Percentiles rank a stretch among this genome's conserved stretches.
phyloP scores from a whole-genome alignment of 441 rosid genomes.

The Adansonia gregorii region DNA sequence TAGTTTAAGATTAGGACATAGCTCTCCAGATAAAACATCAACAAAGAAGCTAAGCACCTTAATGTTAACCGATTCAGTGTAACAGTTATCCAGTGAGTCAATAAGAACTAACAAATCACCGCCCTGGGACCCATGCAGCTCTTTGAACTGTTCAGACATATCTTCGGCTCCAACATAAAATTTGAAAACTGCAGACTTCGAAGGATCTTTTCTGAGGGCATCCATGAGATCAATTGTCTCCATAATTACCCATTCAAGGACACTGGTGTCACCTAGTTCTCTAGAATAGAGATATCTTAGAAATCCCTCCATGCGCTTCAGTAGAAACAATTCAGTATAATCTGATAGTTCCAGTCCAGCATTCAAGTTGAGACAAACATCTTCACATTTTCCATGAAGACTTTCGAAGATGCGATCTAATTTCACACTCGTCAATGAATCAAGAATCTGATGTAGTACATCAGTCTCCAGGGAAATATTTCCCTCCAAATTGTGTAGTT shows the following conservation, averaged over 20 bases:
- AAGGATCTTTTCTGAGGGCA: constrained; percentile 74
- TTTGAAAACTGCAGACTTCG: constrained; percentile 56
- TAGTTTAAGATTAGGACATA: constrained; percentile 61
- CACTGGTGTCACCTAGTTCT: constrained; percentile 55
- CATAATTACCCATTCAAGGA: constrained; percentile 77
- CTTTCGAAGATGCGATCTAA: constrained; percentile 79
- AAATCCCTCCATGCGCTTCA: constrained; percentile 90
- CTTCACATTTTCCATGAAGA: constrained; percentile 76
- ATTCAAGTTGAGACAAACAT: constrained; percentile 58
- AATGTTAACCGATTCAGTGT: constrained; percentile 72
- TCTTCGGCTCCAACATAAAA: constrained; percentile 76
- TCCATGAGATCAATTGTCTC: constrained; percentile 78
- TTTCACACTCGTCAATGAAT: constrained; percentile 73
- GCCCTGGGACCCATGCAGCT: constrained; percentile 51
- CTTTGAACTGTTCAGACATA: constrained; percentile 51
- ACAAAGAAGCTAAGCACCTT: constrained; percentile 91
- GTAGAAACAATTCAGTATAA: constrained; percentile 61
- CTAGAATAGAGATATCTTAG: constrained; percentile 61
- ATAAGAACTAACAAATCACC: constrained; percentile 86
- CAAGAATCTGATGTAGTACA: constrained; percentile 59
- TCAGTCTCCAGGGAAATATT: constrained; percentile 52
- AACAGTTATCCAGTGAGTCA: constrained; percentile 78
- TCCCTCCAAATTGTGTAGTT: constrained; percentile 50
- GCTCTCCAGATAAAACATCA: constrained; percentile 81
- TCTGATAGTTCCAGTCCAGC: constrained; percentile 61